phyloP scores from a whole-genome alignment of 345 rosid genomes.

The Schrenkiella parvula region DNA sequence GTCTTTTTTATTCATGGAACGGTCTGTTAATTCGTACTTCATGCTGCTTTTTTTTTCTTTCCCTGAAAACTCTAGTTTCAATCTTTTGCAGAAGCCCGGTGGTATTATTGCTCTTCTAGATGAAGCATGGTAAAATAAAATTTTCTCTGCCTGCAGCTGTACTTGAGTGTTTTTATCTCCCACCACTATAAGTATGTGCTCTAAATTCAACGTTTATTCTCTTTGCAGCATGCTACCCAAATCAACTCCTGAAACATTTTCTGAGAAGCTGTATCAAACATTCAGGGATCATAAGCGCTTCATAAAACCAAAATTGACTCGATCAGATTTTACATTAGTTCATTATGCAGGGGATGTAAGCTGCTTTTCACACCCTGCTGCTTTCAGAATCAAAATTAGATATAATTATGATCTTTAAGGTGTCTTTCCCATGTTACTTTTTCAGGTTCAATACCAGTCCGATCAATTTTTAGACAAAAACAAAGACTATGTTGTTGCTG shows the following conservation, averaged over 20 bases:
- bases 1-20: neutral
- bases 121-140: slow-evolving; percentile 74
- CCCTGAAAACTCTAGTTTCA: neutral
- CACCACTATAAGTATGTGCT: slow-evolving; percentile 17
- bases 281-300: slow-evolving; percentile 77
- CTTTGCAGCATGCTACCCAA: slow-evolving; percentile 81
- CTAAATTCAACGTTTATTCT: slow-evolving; percentile 1
- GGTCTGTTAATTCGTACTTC: neutral
- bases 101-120: slow-evolving; percentile 88
- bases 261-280: slow-evolving; percentile 79
- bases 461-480: slow-evolving; percentile 92
- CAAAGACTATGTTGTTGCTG: slow-evolving; percentile 91
- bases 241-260: slow-evolving; percentile 85
- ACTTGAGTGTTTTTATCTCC: slow-evolving; percentile 7
- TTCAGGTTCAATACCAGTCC: slow-evolving; percentile 89
- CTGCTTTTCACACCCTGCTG: slow-evolving; percentile 10
- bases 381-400: neutral
- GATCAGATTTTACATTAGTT: slow-evolving; percentile 66
- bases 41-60: neutral
- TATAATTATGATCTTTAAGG: slow-evolving; percentile 3
- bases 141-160: slow-evolving; percentile 11
- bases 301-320: slow-evolving; percentile 75
- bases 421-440: slow-evolving; percentile 29
- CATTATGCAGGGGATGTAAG: slow-evolving; percentile 96
- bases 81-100: slow-evolving; percentile 77